Conservation (phyloP, 352 stramenopile genomes). For the Albugo laibachii region DNA sequence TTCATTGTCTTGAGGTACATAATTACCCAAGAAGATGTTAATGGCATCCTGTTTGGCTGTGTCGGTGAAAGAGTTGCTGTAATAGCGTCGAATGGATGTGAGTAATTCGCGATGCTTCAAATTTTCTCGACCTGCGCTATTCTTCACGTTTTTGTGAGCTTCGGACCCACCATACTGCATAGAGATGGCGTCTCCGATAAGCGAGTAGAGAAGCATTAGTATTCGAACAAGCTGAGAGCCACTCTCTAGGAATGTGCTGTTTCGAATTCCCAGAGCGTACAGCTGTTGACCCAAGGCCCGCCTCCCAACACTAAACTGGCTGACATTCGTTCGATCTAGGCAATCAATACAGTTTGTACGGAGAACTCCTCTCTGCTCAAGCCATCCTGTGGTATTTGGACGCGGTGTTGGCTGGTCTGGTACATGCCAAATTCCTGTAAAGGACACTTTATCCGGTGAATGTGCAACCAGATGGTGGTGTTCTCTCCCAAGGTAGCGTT, state of each 20-base stretch:
- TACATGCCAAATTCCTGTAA: neutral
- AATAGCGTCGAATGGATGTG: constrained; percentile 97
- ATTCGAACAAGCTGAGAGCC: constrained; percentile 88
- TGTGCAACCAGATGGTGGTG: constrained; percentile 18
- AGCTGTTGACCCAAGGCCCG: constrained; percentile 89
- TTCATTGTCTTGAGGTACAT: constrained; percentile 42
- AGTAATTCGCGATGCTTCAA: constrained; percentile 93
- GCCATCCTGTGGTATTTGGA: constrained; percentile 62
- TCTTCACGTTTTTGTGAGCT: constrained; percentile 97
- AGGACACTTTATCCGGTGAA: constrained; percentile 20
- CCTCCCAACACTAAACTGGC: constrained; percentile 73
- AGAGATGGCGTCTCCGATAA: constrained; percentile 96
- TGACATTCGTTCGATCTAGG: constrained; percentile 74
- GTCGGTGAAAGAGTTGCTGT: constrained; percentile 99
- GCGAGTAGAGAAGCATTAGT: constrained; percentile 96
- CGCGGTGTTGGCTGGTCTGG: constrained; percentile 25
- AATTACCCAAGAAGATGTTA: constrained; percentile 97
- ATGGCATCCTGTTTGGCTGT: constrained; percentile 97
- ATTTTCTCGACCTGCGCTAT: constrained; percentile 59
- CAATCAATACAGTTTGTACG: constrained; percentile 99
- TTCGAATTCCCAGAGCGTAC: constrained; percentile 93
- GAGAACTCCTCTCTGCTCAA: constrained; percentile 94
- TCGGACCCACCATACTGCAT: constrained; percentile 99
- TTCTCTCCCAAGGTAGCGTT: constrained; percentile 11
- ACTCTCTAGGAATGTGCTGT: constrained; percentile 56